Evolutionary conservation across 2,329 filamentous ascomycete genomes (phyloP), one percentile per base, ranked within the genome.

Genomic region (Paraconiothyrium sp.): DNA sequence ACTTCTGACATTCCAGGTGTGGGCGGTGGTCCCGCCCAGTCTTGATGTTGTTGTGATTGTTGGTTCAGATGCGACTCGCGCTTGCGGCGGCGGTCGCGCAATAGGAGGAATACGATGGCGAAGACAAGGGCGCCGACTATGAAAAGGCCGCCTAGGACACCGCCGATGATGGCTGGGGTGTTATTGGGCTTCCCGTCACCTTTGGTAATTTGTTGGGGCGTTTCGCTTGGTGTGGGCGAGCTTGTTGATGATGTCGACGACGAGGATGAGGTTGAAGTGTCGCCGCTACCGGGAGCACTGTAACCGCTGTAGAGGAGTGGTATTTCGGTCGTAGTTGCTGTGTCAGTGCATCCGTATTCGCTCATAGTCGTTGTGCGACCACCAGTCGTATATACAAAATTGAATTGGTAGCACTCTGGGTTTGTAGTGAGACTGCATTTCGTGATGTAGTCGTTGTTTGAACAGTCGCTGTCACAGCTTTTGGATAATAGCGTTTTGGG

Each of bases 161-260:
- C 74, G 54, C 76, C 76, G 10, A 75, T 66, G 16, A 78, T 77
- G 11, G 70, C 69, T n/a, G 67, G 74, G 10, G 76, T 52, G 46
- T 64, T 61, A 3, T 65, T 64, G 34, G 65, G 67, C 4, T 60
- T 60, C n/a, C 54, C 11, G n/a, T 22, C 34, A 6, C 30, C 10
- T 50, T 54, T 62, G 6, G 46, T 47, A 10, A 59, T 13, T 1
- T 57, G 39, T 8, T 54, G 47, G 9, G 27, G 66, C 49, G 20
- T 60, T 48, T 41, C 39, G 7, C 27, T 61, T 7, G 66, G 49
- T 2, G 41, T 44, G 4, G 60, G 39, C 1, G 60, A 43, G 16
- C 54, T 58, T 1, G 62, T 51, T 0, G 62, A 61, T 11, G 58
- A 55, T 11, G 63, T 63, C 0, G 55, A 52, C 3, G 62, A 62